Evolutionary conservation across 2,329 filamentous ascomycete genomes (phyloP), one percentile per base, ranked within the genome.

Genomic region (Myriosclerotinia scirpicola): DNA sequence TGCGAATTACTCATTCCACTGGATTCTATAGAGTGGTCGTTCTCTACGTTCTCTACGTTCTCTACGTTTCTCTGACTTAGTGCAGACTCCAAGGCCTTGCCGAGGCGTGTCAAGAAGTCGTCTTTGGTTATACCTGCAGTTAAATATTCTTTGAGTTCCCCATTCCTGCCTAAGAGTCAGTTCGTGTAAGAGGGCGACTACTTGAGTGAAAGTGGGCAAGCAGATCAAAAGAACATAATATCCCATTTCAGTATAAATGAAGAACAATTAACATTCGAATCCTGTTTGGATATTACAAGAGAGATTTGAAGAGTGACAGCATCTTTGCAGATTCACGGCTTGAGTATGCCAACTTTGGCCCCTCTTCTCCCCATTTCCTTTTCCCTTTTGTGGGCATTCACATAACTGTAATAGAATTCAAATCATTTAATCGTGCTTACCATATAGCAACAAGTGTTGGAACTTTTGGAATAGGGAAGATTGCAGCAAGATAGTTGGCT

Each of bases 391-490:
- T 61, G 22, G 2, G 26, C 0, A 38, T 38, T 17, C 12, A 40
- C 30, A 26, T 61, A 22, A 12, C 50, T 22, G 5, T 14, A 50
- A 26, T 26, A 2, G 48, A 38, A 38, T 20, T 20, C 44, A 20
- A 11, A 75, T 20, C 22, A 22, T 9, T 38, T 11, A 1, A 36
- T 17, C 5, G n/a, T 38, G 36, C 83, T 63, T 80, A 89, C 85
- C 88, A 87, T 72, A 97, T 93, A 26, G 96, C 81, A 20, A 97
- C 84, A 11, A 97, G 79, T 1, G 90, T 90, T 0, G 94, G 93
- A n/a, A 87, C 87, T 71, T 87, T 87, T 1, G 86, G 84, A n/a
- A 97, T 81, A 0, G 92, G 91, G 73, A 92, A 96, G 73, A 97
- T 91, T 55, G 91, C 91, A 12, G 88, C 85, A 17, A 98, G 82